Evolutionary conservation across 192 early-diverging fungal species (phyloP), one percentile per base, ranked within the genome.

Genomic region (Spizellomyces sp.): DNA sequence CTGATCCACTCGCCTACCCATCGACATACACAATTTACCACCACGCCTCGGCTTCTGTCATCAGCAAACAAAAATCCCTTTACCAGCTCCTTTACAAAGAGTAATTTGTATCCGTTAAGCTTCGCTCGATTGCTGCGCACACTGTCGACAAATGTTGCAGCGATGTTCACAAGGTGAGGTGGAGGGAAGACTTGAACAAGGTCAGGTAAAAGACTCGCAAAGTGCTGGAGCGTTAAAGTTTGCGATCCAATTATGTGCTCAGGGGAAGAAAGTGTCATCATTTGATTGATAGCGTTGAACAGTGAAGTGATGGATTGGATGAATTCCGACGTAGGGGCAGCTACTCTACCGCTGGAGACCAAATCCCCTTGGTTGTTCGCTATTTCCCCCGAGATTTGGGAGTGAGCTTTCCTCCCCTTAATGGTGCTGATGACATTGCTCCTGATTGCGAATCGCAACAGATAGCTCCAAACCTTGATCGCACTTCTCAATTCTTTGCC

Each of bases 401-500:
- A 54, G 14, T 54, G 50, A 19, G 14, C 0, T 19, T 54, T 19
- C 50, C 50, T 12, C 50, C 1, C 17, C 17, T 12, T n/a, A 4
- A 19, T 54, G 17, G 57, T 9, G 17, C 50, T 54, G 17, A 54
- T 54, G 17, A 70, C 68, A 9, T 85, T 56, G 44, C 81, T 88
- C 17, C 80, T 75, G 27, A 85, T 77, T 48, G 85, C 84, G 19
- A 89, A 82, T 43, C 81, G 76, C 63, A 88, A 82, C 22, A 89
- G 56, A 59, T 86, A 86, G 48, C 84, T 75, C 84, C 86, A 90
- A 6, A 90, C 88, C 69, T 85, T 88, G 61, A 91, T 80, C 14
- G 79, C 75, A 41, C 73, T 82, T 41, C 88, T 75, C 55, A 90
- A 67, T 63, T 79, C 72, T 65, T 80, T 76, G 12, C 75, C 80